Base-by-base conservation (phyloP, 495 filamentous ascomycete genomes). In the Letharia columbiana region DNA sequence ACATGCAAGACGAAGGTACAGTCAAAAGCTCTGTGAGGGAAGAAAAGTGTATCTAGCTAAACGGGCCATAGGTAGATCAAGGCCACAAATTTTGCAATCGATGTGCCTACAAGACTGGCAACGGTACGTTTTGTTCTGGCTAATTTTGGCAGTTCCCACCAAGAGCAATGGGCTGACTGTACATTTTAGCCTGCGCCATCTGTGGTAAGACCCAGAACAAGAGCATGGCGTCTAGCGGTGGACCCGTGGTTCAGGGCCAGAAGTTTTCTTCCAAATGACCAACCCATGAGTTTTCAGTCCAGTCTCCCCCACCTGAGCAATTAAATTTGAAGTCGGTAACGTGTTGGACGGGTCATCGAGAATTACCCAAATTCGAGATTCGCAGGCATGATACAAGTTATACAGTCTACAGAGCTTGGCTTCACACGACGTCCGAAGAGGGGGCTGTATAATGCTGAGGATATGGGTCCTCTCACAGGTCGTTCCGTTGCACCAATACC, bases 181-280 rank as follows among this genome's bases (percentile, higher is more conserved):
- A 56, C 13, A 4, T 3, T 35, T 35, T 69, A 88, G 86, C 83
- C 2, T 90, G 87, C 70, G 77, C 84, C 7, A 83, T 87, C 73
- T 90, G 87, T 71, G 87, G 87, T 44, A 90, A 88, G 71, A 77
- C 70, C 70, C 68, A 81, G 71, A 67, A 79, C 18, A 78, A 79
- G 61, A 76, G 74, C 8, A 85, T 84, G 69, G 69, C 77, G 4
- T 76, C 77, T 41, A 76, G 77, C 31, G 75, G 80, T 15, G 80
- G 81, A 37, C 83, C 85, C 7, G 73, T 82, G 15, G 81, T 89
- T 20, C 77, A 83, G 64, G 86, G 85, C 15, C 84, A 88, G 73
- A 87, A 85, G 68, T 86, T 85, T 68, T 86, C 84, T 28, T 66
- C 87, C 68, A 87, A 87, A 70, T 88, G 77, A 86, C 1, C 39